Conservation (phyloP, 2,329 filamentous ascomycete species). For the Exophiala lecanii-corni region DNA sequence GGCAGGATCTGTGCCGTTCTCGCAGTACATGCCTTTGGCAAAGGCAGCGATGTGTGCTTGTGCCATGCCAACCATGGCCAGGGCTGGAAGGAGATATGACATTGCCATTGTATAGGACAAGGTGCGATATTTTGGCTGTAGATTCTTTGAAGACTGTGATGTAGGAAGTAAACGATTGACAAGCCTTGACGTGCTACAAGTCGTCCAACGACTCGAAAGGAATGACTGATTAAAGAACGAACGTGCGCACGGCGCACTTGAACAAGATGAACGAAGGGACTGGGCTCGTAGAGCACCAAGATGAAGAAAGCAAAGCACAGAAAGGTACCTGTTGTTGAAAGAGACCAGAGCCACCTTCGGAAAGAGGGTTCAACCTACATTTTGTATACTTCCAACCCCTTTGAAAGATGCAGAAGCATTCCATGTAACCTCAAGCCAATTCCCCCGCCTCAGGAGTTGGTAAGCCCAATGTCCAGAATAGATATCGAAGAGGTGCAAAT, state of each 20-base stretch:
- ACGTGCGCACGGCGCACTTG: slow-evolving; percentile 13
- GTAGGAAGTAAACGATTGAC: slow-evolving; percentile 5
- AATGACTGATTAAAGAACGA: slow-evolving; percentile 7
- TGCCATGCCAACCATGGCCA: slow-evolving; percentile 17
- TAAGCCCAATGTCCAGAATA: no score
- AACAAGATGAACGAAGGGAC: slow-evolving; percentile 8
- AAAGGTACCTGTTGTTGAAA: no score
- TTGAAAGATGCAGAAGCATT: no score
- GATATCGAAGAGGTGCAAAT: no score
- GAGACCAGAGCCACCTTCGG: no score
- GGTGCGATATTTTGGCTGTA: slow-evolving; percentile 5
- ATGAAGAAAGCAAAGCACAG: slow-evolving; percentile 2
- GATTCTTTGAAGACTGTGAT: neutral
- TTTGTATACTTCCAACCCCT: no score
- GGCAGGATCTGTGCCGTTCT: slow-evolving; percentile 29
- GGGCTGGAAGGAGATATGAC: slow-evolving; percentile 7
- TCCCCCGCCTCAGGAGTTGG: no score
- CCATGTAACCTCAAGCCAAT: no score
- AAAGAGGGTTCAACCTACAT: no score
- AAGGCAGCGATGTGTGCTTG: slow-evolving; percentile 38
- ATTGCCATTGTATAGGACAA: slow-evolving; percentile 11
- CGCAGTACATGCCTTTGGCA: slow-evolving; percentile 40
- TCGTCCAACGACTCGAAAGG: no score
- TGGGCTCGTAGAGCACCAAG: slow-evolving; percentile 7
- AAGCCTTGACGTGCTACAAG: no score